A percentile compares a stretch with the other conserved stretches of the same genome.
phyloP scores from a whole-genome alignment of 2,329 filamentous ascomycete genomes.

The Talaromyces marneffei region DNA sequence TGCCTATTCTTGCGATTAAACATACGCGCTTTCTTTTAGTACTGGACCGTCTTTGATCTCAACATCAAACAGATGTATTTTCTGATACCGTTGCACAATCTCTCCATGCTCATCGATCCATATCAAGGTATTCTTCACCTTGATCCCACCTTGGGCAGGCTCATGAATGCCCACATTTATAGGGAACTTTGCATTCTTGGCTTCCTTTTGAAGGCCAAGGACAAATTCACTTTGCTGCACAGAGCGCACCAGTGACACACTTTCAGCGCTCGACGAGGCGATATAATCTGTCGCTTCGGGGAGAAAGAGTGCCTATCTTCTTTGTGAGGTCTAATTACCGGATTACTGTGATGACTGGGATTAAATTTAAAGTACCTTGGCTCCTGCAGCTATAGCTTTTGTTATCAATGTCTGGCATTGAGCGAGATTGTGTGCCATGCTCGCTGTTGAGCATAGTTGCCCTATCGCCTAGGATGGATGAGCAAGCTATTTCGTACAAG shows the following conservation, averaged over 20 bases:
- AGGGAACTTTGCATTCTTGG: constrained; percentile 57
- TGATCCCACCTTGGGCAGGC: constrained; percentile 48
- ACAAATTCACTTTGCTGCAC: constrained; percentile 67
- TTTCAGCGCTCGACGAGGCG: constrained; percentile 60
- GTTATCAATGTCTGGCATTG: constrained; percentile 68
- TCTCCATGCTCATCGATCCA: constrained; percentile 60
- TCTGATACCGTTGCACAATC: constrained; percentile 68
- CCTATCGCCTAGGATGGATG: constrained; percentile 63
- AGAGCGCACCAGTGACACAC: constrained; percentile 63
- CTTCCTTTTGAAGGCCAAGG: constrained; percentile 63
- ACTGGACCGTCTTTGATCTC: constrained; percentile 52
- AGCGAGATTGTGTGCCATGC: constrained; percentile 69
- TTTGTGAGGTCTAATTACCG: background rate
- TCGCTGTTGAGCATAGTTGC: constrained; percentile 80
- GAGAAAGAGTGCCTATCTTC: constrained; percentile 67
- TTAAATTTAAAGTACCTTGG: constrained; percentile 53
- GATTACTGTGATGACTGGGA: background rate
- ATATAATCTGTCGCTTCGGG: constrained; percentile 93
- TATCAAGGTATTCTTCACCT: constrained; percentile 59
- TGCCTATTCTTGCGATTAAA: background rate
- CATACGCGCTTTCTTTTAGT: constrained; percentile 55
- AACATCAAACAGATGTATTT: constrained; percentile 83
- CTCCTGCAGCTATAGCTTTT: constrained; percentile 68
- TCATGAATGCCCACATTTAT: constrained; percentile 89
- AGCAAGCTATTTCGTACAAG: background rate